A percentile compares a stretch with the other conserved stretches of the same genome.
Evolutionary conservation across 148 eudicot species (phyloP).

Genomic region (Chenopodium berlandieri): DNA sequence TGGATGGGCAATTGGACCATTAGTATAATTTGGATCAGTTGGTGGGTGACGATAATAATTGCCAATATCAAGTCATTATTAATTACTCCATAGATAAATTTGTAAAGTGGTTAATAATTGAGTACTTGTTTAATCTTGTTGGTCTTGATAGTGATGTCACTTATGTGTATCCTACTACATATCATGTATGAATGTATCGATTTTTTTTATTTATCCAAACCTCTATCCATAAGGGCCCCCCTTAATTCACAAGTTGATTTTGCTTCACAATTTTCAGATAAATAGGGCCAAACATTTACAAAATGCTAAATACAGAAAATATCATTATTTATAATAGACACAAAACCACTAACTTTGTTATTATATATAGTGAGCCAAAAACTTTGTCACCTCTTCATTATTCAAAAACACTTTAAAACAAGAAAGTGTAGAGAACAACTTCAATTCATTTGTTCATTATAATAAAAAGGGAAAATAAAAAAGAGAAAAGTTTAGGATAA

Average conservation of each 20-base stretch:
- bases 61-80: no score
- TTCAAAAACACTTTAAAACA: not conserved
- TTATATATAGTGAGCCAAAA: not conserved
- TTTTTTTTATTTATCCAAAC: not conserved
- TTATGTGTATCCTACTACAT: no score
- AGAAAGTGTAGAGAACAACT: not conserved
- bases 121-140: no score
- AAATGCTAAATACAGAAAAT: not conserved
- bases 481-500: not conserved
- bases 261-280: slow-evolving; percentile 12
- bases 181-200: not conserved
- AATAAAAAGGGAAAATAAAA: not conserved
- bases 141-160: not conserved
- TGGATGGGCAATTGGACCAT: no score
- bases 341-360: not conserved
- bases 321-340: not conserved
- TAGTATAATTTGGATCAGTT: no score
- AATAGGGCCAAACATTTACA: not conserved
- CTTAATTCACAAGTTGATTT: not conserved
- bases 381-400: not conserved
- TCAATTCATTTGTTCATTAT: no score
- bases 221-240: not conserved
- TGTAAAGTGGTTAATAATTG: no score
- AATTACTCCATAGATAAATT: no score
- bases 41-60: no score